Percentiles rank a stretch among this genome's conserved stretches.
Evolutionary conservation across 352 stramenopile genomes (phyloP).

Genomic region (Pythium phragmitis): DNA sequence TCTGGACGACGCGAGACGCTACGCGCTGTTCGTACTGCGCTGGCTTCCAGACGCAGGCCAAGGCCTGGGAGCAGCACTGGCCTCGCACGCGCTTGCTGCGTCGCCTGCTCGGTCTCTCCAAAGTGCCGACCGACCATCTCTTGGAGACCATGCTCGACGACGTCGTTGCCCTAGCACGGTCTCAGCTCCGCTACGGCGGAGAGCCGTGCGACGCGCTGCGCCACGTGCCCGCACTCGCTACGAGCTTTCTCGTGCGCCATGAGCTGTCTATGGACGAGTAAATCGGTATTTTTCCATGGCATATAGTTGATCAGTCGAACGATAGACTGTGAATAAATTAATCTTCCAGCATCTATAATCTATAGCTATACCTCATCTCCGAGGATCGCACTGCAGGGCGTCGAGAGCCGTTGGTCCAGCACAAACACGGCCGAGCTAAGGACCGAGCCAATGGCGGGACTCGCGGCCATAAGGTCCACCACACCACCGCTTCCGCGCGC

Average conservation of each 20-base stretch:
- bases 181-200: conserved; percentile 1
- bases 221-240: conserved; percentile 13
- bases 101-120: conserved; percentile 9
- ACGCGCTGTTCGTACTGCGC: conserved; percentile 9
- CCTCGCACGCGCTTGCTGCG: conserved; percentile 1
- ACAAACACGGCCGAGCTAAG: conserved; percentile 8
- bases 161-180: conserved; percentile 6
- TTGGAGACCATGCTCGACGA: conserved; percentile 16
- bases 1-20: not conserved
- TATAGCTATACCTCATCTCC: not conserved
- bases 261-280: conserved; percentile 28
- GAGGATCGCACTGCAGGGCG: not conserved
- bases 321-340: not conserved
- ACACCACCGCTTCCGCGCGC: not conserved
- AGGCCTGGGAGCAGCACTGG: conserved; percentile 20
- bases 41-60: not conserved
- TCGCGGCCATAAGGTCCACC: not conserved
- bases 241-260: conserved; percentile 25
- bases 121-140: not conserved
- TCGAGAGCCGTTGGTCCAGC: not conserved
- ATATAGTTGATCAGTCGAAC: not conserved
- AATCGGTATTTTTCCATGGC: not conserved
- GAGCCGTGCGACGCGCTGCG: conserved; percentile 6
- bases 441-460: conserved; percentile 9
- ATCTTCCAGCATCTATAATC: not conserved